Base-by-base conservation (phyloP, 169 alveolate species). In the Sarcocystis neurona region DNA sequence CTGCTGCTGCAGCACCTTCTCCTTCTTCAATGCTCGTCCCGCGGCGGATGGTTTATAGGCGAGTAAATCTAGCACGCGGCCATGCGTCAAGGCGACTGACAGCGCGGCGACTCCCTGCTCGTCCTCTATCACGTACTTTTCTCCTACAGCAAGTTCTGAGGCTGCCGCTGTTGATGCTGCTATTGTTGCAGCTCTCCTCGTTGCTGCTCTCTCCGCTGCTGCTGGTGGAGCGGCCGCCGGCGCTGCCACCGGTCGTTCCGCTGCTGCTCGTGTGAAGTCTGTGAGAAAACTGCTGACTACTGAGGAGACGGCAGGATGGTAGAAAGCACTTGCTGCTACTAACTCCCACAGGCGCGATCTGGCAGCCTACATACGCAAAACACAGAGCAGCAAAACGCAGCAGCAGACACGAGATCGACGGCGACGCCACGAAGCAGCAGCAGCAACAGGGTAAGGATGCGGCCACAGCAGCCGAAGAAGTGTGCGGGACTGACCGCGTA, bases 61-160 rank as follows among this genome's bases (percentile, higher is more conserved):
- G 75, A 63, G 75, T 5, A 63, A 43, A n/a, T 63, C 75, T 20
- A 63, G 75, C 44, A 63, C 75, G 75, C 75, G 75, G n/a, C 75
- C 32, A 18, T 63, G 75, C 41, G 75, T 63, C 46, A 63, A 43
- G 6, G 75, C 2, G 37, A 43, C 32, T 10, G 41, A 15, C 43
- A 63, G 75, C 75, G 34, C 2, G 18, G 6, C 75, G 27, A 63
- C 75, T 12, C 75, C 32, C 46, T 63, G 44, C 32, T 63, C 75
- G 75, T 63, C 75, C 46, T 27, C 27, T 6, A 0, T 41, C 75
- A 63, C 2, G 15, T 10, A 15, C 60, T 48, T 6, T 20, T 63
- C 75, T 30, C 43, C 41, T 63, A 4, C 6, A 1, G 41, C 41
- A 37, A 43, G 37, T n/a, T 15, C 75, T n/a, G 27, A 6, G 75